These are phyloP conservation scores for Tolypocladium inflatum DNA, from an alignment of 2,329 filamentous ascomycete species.

Conservation along the genomic window DNA sequence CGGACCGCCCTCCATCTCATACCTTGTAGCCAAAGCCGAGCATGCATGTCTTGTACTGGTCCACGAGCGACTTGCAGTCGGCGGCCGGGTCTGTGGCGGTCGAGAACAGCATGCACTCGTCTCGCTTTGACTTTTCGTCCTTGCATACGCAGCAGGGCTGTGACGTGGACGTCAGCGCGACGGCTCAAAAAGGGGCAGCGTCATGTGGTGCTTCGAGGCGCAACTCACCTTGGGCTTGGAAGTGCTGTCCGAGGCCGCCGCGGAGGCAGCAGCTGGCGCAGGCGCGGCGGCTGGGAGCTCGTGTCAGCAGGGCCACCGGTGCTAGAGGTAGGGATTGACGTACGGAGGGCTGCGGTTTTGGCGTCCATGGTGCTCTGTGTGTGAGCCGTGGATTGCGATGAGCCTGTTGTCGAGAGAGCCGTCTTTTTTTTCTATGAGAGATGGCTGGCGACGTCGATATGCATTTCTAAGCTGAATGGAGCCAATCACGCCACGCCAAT, in stretches of 20 bases:
- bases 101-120: slow-evolving; percentile 99
- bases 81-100: slow-evolving; percentile 70
- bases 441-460: slow-evolving; percentile 8
- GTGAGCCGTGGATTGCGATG: not conserved
- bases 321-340: slow-evolving; percentile 1
- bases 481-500: not conserved
- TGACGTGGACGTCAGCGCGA: not conserved
- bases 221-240: slow-evolving; percentile 33
- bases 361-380: slow-evolving; percentile 21
- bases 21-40: slow-evolving; percentile 81
- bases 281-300: not conserved
- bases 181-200: slow-evolving; percentile 1
- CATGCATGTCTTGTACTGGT: slow-evolving; percentile 89
- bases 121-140: slow-evolving; percentile 80
- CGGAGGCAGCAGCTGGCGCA: slow-evolving; percentile 11
- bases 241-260: slow-evolving; percentile 19
- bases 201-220: not conserved
- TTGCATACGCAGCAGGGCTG: slow-evolving; percentile 98
- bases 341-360: slow-evolving; percentile 17
- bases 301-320: not conserved
- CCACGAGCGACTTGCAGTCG: slow-evolving; percentile 75
- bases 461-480: not conserved
- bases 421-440: slow-evolving; percentile 8
- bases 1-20: slow-evolving; percentile 16
- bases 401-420: not conserved